Evolutionary conservation across 805 yeast genomes (phyloP).

Genomic region (Teunomyces stri): DNA sequence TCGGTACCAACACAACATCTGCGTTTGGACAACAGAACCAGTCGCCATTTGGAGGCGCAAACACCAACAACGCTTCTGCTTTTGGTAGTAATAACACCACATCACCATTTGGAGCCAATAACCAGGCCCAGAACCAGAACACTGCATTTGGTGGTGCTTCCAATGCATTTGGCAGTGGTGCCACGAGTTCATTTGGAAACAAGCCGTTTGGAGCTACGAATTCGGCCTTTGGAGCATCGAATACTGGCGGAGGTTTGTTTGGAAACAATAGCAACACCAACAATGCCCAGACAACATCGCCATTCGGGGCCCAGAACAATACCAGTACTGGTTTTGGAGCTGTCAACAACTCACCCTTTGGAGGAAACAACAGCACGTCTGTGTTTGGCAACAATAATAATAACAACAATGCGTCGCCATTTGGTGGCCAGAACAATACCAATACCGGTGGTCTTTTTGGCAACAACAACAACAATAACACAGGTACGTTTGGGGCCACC

Average conservation of each 20-base stretch:
- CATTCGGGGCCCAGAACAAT: constrained; percentile 22
- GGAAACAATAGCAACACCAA: constrained; percentile 31
- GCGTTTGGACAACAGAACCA: constrained; percentile 23
- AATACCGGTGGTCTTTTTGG: constrained; percentile 24
- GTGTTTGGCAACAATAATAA: constrained; percentile 30
- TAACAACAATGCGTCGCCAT: background rate
- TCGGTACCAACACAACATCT: constrained; percentile 11
- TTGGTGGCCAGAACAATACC: constrained; percentile 4
- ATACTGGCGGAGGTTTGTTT: constrained; percentile 31
- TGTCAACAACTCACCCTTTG: constrained; percentile 15
- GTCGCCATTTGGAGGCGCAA: constrained; percentile 20
- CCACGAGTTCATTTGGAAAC: constrained; percentile 4
- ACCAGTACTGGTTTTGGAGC: constrained; percentile 19
- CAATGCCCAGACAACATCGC: constrained; percentile 13
- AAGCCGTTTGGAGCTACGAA: constrained; percentile 10
- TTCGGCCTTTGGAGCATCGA: constrained; percentile 13
- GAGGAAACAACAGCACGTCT: constrained; percentile 12
- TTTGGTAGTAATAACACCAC: constrained; percentile 24
- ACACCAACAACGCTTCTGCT: constrained; percentile 19
- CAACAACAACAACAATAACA: constrained; percentile 7
- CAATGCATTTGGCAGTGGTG: constrained; percentile 23
- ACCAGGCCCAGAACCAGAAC: constrained; percentile 19
- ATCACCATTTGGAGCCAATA: constrained; percentile 27
- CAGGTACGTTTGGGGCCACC: constrained; percentile 12
- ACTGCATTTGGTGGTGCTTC: constrained; percentile 38